These are phyloP conservation scores for Malassezia arunalokei DNA, from an alignment of 1,284 basidiomycete species.

Conservation along the genomic window DNA sequence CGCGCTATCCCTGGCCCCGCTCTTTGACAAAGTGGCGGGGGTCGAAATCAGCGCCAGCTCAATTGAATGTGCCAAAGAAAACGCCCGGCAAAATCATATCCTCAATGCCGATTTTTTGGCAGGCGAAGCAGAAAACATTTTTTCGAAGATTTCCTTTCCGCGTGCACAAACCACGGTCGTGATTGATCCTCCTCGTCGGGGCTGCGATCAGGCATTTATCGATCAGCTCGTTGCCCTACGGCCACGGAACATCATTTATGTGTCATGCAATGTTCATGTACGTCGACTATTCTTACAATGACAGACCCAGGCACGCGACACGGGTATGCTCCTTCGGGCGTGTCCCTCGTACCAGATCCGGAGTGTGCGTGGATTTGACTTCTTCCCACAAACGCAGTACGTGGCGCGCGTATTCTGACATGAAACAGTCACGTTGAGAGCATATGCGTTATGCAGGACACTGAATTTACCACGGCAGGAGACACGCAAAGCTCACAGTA, in stretches of 20 bases:
- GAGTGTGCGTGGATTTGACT: slow-evolving; percentile 39
- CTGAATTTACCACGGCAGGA: slow-evolving; percentile 5
- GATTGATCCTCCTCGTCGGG: slow-evolving; percentile 27
- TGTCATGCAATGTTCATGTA: slow-evolving; percentile 61
- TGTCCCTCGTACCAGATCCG: slow-evolving; percentile 32
- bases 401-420: background rate
- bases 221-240: slow-evolving; percentile 36
- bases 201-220: slow-evolving; percentile 34
- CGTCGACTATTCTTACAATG: slow-evolving; percentile 1
- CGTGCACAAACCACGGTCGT: slow-evolving; percentile 54
- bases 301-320: slow-evolving; percentile 49
- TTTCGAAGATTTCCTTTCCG: slow-evolving; percentile 55
- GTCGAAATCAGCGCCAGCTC: slow-evolving; percentile 67
- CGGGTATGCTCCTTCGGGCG: slow-evolving; percentile 30
- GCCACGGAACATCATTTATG: slow-evolving; percentile 38
- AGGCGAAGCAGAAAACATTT: slow-evolving; percentile 53
- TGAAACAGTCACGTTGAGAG: slow-evolving; percentile 37
- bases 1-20: slow-evolving; percentile 68
- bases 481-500: slow-evolving; percentile 27
- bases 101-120: slow-evolving; percentile 50
- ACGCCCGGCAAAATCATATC: slow-evolving; percentile 62
- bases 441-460: slow-evolving; percentile 27
- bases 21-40: slow-evolving; percentile 70
- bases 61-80: slow-evolving; percentile 66
- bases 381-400: slow-evolving; percentile 44